Base-by-base conservation (phyloP, 2,329 filamentous ascomycete genomes). In the Fusarium nurragi region DNA sequence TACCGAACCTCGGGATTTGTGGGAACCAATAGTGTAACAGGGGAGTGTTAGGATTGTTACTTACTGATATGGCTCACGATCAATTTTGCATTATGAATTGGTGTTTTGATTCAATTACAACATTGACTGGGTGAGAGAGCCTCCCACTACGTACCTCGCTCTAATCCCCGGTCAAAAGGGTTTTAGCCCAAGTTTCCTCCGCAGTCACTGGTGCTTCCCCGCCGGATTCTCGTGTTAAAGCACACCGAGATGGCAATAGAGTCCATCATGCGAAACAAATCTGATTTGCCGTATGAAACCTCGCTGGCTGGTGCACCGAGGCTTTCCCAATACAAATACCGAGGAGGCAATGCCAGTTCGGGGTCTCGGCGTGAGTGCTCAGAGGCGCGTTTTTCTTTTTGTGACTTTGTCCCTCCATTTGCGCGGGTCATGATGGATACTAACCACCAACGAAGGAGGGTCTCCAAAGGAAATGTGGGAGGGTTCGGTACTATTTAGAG, bases 181-280 rank as follows among this genome's bases (percentile, higher is more conserved):
- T 34, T 34, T 34, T 34, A 34, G 32, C 32, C 10, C 9, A 9
- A n/a, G 16, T 16, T 14, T n/a, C 16, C 30, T 32, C 43, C 30
- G 37, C 26, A 59, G 46, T 51, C 43, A 26, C 23, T 32, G 11
- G n/a, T 14, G 41, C 16, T 55, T 51, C 66, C 54, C 66, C 68
- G 56, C 66, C 67, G 67, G 69, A 39, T 60, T 40, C 51, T 71
- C 70, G 70, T 66, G 56, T 60, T 37, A 72, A 71, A 70, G 38
- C 23, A 54, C 37, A 30, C 70, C 70, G 70, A 72, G 70, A 54
- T 45, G 44, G 18, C 28, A 26, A 51, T 21, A 25, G 44, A 39
- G 60, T 50, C 26, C 54, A 58, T 55, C 40, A 56, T 44, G 32
- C 25, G 12, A n/a, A 38, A 38, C 32, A 47, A 38, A 46, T 60